Evolutionary conservation across 306 rosid genomes (phyloP), one percentile per base, ranked within the genome.

Genomic region (Gastrolobium bilobum): DNA sequence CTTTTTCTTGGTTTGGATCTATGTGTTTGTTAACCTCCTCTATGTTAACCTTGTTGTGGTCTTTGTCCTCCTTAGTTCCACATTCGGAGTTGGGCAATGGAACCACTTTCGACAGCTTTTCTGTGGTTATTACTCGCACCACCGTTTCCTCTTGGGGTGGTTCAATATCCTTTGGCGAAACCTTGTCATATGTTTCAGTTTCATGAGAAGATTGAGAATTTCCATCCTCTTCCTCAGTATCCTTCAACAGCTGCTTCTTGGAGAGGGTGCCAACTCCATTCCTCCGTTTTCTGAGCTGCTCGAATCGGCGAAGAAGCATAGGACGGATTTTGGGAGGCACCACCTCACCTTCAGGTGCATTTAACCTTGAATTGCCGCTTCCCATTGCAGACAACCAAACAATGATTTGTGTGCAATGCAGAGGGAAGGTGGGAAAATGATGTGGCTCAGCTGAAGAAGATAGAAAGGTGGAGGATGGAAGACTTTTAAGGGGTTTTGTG

Each of bases 351-450:
- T 54, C 50, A 0, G 76, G 79, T 11, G 84, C 58, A 62, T 71
- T 73, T 68, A 78, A 71, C 87, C 74, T 94, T 11, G 97, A 89
- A 59, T 37, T 87, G 7, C 84, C 82, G 26, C 84, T 73, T 44
- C 97, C 97, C 97, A 92, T 94, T 88, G 58, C 67, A 62, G 66
- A 73, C 14, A 40, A 33, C 20, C 4, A 34, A 78, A 9, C 8
- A 42, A 20, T 11, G 39, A 35, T 26, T 26, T 48, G 63, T 15
- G 60, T 47, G 79, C 80, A 79, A 77, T 47, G 67, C 3, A 26
- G 56, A 30, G 39, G 56, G 47, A 7, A 10, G 31, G 20, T 34
- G 30, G 7, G 26, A 74, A 77, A 67, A 14, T 8, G 1, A 0
- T 2, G 2, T 7, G 51, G 34, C 10, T 34, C 10, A 57, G 46